Base-by-base conservation (phyloP, 495 filamentous ascomycete species). In the Penicillium salamii region DNA sequence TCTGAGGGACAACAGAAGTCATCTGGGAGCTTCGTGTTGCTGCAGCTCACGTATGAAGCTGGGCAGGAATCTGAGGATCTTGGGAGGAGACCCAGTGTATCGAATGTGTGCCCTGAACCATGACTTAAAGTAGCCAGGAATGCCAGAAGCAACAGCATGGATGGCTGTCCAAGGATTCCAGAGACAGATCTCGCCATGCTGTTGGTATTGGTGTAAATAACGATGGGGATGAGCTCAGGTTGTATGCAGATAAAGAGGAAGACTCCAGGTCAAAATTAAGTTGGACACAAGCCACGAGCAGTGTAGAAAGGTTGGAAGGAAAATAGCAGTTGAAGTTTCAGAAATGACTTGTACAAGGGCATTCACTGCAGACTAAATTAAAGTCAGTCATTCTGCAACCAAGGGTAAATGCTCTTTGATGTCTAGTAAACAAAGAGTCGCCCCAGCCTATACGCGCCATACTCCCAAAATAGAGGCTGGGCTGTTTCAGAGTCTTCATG, bases 1-100 rank as follows among this genome's bases (percentile, higher is more conserved):
- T 62, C 68, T 14, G 73, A 55, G 7, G 81, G 70, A 64, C 91
- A 96, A 72, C 90, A 95, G 72, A 95, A 95, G 61, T 80, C 71
- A 32, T 72, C 69, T 2, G 89, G 87, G 13, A 92, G 72, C 7
- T 71, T 72, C 6, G 70, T 40, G 18, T 68, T 61, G 2, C 73
- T 65, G 61, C 88, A 91, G 46, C 66, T 67, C 15, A 56, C 49
- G 48, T 76, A 81, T 23, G 70, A 50, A 23, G 58, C 65, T 1
- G 78, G 70, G 52, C 82, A 86, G 7, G 66, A 69, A 15, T 59
- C 51, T 19, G 59, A 48, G 29, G 66, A 61, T 52, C 73, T 62
- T 18, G 59, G 21, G 7, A 69, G 36, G 7, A 78, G 61, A 21
- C 55, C 54, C 5, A 67, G 20, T 6, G 60, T 59, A 36, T 60